A percentile compares a stretch with the other conserved stretches of the same genome.
phyloP scores from a whole-genome alignment of 164 flowering plant species.

The Tinospora cordifolia region DNA sequence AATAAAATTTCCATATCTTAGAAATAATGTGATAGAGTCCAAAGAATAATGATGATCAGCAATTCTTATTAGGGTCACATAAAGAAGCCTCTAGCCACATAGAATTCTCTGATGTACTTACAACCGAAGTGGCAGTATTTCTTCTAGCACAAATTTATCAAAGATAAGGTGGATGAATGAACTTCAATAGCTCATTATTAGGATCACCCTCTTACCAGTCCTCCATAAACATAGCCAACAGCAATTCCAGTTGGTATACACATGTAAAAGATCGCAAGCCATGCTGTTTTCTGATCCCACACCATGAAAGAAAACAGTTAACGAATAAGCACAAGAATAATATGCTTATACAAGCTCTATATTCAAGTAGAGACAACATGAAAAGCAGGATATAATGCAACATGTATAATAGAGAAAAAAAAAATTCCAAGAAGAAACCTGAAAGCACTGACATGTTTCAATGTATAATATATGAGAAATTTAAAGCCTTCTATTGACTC shows the following conservation, averaged over 20 bases:
- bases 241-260: conserved; percentile 74
- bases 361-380: not conserved
- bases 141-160: not conserved
- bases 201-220: conserved; percentile 38
- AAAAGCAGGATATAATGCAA: not conserved
- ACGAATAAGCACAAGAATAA: conserved; percentile 17
- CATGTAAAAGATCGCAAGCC: conserved; percentile 71
- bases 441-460: no score
- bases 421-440: no score
- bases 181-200: not conserved
- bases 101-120: no score
- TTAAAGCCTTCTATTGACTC: not conserved
- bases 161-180: not conserved
- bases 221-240: conserved; percentile 73
- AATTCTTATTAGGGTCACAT: not conserved
- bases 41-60: not conserved
- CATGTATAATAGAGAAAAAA: not conserved
- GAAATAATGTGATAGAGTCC: no score
- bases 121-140: not conserved
- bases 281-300: conserved; percentile 54
- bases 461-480: no score
- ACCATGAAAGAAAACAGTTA: conserved; percentile 1
- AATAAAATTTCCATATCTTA: no score
- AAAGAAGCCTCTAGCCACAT: not conserved
- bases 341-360: not conserved